Conservation (phyloP, 805 yeast genomes). For the Kluyveromyces lactis region DNA sequence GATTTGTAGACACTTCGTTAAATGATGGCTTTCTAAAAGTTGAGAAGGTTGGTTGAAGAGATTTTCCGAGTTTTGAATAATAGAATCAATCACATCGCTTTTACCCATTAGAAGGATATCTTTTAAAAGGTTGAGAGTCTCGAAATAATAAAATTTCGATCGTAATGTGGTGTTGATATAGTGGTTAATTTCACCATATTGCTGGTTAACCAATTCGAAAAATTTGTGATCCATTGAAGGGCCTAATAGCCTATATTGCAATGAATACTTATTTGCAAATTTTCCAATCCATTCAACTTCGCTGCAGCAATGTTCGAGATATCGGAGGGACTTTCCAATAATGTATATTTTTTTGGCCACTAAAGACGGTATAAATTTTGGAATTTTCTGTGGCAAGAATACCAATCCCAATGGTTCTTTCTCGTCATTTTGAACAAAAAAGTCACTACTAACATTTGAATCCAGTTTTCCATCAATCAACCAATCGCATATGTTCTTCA, state of each 20-base stretch:
- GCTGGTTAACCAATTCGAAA: constrained; percentile 31
- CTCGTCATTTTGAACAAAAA: constrained; percentile 39
- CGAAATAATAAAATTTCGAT: constrained; percentile 38
- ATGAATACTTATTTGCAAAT: constrained; percentile 28
- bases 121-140: constrained; percentile 55
- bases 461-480: constrained; percentile 51
- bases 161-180: constrained; percentile 44
- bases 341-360: constrained; percentile 43
- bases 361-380: constrained; percentile 31
- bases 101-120: constrained; percentile 60
- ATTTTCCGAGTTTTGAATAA: constrained; percentile 47
- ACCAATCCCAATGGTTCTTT: constrained; percentile 11
- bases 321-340: constrained; percentile 66
- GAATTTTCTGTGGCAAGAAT: constrained; percentile 25
- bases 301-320: constrained; percentile 54
- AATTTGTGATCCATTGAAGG: constrained; percentile 13
- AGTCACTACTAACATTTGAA: constrained; percentile 46
- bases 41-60: constrained; percentile 53
- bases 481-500: constrained; percentile 57
- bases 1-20: constrained; percentile 56
- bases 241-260: constrained; percentile 8
- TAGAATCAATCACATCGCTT: constrained; percentile 72
- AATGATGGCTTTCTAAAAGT: constrained; percentile 54
- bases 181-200: constrained; percentile 45
- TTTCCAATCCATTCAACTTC: constrained; percentile 58